Percentiles rank a stretch among this genome's conserved stretches.
These are phyloP conservation scores for Jatropha podagrica DNA, from an alignment of 441 rosid species.

Conservation along the genomic window DNA sequence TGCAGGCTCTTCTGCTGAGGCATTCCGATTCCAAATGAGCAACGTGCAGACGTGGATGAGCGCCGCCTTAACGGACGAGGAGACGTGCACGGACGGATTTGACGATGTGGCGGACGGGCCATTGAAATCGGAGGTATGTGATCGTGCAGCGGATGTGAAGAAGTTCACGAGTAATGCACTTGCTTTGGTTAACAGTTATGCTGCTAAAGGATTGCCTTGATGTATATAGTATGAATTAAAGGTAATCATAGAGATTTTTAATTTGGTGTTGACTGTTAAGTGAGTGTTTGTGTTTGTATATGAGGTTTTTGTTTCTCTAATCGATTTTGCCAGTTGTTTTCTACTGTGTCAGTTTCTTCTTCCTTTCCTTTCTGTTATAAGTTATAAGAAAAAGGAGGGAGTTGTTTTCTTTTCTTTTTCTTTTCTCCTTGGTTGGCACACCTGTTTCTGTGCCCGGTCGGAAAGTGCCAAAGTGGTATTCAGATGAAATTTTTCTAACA, in stretches of 20 bases:
- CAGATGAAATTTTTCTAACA: no score
- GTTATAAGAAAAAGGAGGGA: background rate
- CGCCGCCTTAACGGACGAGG: conserved; percentile 89
- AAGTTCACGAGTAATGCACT: conserved; percentile 78
- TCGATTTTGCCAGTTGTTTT: background rate
- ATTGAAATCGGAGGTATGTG: conserved; percentile 44
- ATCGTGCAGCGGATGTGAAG: conserved; percentile 47
- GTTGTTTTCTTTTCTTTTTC: background rate
- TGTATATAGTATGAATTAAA: no score
- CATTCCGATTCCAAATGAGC: conserved; percentile 65
- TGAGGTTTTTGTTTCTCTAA: background rate
- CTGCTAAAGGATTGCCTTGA: conserved; percentile 42
- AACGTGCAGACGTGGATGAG: conserved; percentile 96
- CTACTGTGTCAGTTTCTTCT: conserved; percentile 1
- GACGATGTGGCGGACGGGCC: conserved; percentile 50
- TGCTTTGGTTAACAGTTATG: conserved; percentile 70
- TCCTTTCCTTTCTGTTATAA: background rate
- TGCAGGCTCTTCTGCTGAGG: conserved; percentile 31
- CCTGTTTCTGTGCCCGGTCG: background rate
- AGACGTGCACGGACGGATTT: conserved; percentile 87
- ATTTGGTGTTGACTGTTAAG: background rate
- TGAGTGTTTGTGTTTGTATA: background rate
- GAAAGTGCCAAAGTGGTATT: no score
- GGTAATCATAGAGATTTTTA: no score
- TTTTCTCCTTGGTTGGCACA: background rate